Base-by-base conservation (phyloP, 1,139 yeast genomes). In the Ashbya aceris region DNA sequence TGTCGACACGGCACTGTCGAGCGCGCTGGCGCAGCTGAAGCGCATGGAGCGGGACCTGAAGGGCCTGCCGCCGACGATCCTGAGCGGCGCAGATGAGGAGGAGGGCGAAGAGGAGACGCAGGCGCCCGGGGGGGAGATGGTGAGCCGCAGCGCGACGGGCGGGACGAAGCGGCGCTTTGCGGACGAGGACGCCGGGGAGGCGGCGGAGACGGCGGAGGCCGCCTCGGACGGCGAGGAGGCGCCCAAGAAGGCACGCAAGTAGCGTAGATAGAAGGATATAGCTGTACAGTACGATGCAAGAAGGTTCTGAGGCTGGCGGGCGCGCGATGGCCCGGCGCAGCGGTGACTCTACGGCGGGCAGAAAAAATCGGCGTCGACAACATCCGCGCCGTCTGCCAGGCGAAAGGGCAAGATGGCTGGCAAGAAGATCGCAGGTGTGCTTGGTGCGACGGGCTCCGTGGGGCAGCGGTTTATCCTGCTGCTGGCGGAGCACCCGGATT, bases 361-460 rank as follows among this genome's bases (percentile, higher is more conserved):
- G 23, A 17, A 17, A 17, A 17, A 17, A 17, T 17, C 23, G 23
- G 5, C 23, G 23, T 17, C 23, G 23, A 17, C 23, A 17, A 17
- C 6, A 3, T 17, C 23, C 6, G 23, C 23, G 23, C 6, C 23
- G 6, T 17, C 23, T 4, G 3, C 23, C 23, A 3, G 23, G 23
- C 23, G 5, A 17, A 6, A 17, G 23, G 23, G 6, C 23, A 17
- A 17, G 23, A 56, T 53, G 50, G 41, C 44, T 44, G 51, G 38
- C n/a, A 60, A 52, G 46, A 64, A 59, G 49, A 49, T 59, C 42
- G 73, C 71, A 51, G 98, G 98, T 68, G 96, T 91, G 55, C 72
- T 91, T 51, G 98, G 98, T 42, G 97, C 97, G 53, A 89, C 97
- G 17, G 98, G 97, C 40, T 82, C 95, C 34, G 99, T 91, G 37